Percentiles rank a stretch among this genome's conserved stretches.
phyloP scores from a whole-genome alignment of 495 filamentous ascomycete species.

The Xylaria grammica region DNA sequence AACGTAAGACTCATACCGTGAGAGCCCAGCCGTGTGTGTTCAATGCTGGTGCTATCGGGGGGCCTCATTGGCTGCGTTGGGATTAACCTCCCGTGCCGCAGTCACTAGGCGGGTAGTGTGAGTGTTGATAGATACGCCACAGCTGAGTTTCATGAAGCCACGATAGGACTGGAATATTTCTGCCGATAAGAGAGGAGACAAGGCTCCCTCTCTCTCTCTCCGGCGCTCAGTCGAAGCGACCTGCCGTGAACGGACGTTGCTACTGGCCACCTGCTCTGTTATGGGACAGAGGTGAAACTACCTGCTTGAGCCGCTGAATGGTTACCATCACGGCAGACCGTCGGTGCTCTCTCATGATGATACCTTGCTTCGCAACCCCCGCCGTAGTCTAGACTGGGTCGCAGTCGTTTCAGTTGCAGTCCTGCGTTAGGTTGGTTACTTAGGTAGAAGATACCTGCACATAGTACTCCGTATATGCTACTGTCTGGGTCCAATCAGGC shows the following conservation, averaged over 20 bases:
- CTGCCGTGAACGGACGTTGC: constrained; percentile 9
- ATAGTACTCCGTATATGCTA: background rate
- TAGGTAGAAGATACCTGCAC: background rate
- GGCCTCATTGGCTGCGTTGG: constrained; percentile 2
- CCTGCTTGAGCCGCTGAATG: constrained; percentile 19
- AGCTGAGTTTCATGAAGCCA: constrained; percentile 44
- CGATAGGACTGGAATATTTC: constrained; percentile 25
- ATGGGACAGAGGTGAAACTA: constrained; percentile 12
- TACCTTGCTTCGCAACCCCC: background rate
- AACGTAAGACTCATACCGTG: background rate
- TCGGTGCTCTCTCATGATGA: background rate
- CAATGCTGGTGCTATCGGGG: background rate
- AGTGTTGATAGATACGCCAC: constrained; percentile 45
- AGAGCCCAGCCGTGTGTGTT: background rate
- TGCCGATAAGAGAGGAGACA: constrained; percentile 27
- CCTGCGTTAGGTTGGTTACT: background rate
- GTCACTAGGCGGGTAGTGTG: too few relatives aligned
- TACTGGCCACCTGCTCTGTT: too few relatives aligned
- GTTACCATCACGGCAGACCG: constrained; percentile 8
- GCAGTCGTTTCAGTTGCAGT: constrained; percentile 18
- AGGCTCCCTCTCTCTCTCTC: too few relatives aligned
- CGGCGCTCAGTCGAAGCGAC: constrained; percentile 22
- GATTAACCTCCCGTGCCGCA: constrained; percentile 21
- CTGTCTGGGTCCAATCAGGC: constrained; percentile 6
- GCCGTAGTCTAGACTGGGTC: constrained; percentile 6